phyloP scores from a whole-genome alignment of 306 rosid genomes.

The Crotalaria pallida region DNA sequence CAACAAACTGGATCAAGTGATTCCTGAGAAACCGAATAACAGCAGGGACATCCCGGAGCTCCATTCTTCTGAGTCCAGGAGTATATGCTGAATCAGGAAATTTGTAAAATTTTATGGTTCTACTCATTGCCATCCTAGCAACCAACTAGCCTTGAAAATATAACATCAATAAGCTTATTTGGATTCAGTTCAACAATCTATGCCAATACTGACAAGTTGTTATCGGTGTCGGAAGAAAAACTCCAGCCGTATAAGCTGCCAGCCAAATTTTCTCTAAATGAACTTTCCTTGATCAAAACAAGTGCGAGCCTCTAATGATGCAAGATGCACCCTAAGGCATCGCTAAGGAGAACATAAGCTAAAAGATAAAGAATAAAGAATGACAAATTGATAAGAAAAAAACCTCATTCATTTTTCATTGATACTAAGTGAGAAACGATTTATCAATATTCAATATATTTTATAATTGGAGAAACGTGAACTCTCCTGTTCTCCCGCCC shows the following conservation, averaged over 20 bases:
- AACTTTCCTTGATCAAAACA: constrained; percentile 85
- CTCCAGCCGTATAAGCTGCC: constrained; percentile 91
- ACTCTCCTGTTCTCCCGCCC: too few relatives aligned
- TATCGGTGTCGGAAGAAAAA: constrained; percentile 63
- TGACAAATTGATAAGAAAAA: too few relatives aligned
- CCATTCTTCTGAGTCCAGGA: constrained; percentile 76
- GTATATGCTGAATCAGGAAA: constrained; percentile 55
- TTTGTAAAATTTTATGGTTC: constrained; percentile 75
- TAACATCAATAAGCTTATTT: constrained; percentile 84
- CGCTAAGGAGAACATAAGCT: too few relatives aligned
- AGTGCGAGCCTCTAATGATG: constrained; percentile 86
- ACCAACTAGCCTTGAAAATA: constrained; percentile 89
- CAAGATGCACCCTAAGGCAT: too few relatives aligned
- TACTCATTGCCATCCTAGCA: constrained; percentile 86
- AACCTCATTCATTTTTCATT: too few relatives aligned
- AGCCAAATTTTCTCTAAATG: constrained; percentile 83
- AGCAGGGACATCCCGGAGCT: constrained; percentile 69
- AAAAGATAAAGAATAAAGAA: too few relatives aligned
- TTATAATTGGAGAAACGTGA: too few relatives aligned
- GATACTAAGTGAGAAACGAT: too few relatives aligned
- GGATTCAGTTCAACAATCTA: constrained; percentile 78
- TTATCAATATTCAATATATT: too few relatives aligned
- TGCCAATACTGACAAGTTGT: constrained; percentile 71
- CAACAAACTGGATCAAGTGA: constrained; percentile 58
- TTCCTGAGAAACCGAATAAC: constrained; percentile 64